phyloP scores from a whole-genome alignment of 495 filamentous ascomycete species.

The Penicillium canescens region DNA sequence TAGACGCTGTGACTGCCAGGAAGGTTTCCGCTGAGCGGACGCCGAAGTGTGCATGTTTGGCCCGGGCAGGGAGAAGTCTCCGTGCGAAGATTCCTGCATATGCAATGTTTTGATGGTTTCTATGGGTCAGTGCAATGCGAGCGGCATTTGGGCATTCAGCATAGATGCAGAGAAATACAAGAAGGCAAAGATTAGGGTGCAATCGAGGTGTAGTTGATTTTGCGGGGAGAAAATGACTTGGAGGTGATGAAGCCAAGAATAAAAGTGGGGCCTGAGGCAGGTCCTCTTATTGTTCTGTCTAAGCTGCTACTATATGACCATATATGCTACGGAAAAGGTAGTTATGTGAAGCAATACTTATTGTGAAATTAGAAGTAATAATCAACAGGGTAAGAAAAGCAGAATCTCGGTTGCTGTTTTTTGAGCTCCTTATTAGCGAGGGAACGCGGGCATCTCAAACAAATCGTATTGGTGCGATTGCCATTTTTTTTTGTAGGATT shows the following conservation, averaged over 20 bases:
- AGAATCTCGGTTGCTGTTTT: background rate
- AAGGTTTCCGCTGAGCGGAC: conserved; percentile 30
- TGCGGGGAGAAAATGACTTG: conserved; percentile 13
- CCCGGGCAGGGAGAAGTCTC: conserved; percentile 22
- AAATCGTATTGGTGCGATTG: background rate
- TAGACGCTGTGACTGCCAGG: conserved; percentile 32
- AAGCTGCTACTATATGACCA: background rate
- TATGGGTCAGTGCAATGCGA: background rate
- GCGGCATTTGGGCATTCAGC: background rate
- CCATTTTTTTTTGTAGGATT: background rate
- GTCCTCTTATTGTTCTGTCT: no score
- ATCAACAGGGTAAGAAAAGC: background rate
- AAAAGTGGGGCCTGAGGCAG: conserved; percentile 19
- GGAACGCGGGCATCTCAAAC: background rate
- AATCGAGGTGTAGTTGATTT: conserved; percentile 2
- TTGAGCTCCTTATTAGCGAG: background rate
- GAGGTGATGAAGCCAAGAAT: conserved; percentile 15
- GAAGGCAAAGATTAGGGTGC: background rate
- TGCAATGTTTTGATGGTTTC: background rate
- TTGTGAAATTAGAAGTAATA: conserved; percentile 1
- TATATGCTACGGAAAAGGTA: background rate
- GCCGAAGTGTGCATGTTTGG: conserved; percentile 29
- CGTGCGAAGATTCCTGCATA: conserved; percentile 23
- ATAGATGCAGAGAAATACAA: background rate
- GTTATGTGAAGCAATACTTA: background rate